phyloP scores from a whole-genome alignment of 257 asterid species.

The Hygrophila difformis region DNA sequence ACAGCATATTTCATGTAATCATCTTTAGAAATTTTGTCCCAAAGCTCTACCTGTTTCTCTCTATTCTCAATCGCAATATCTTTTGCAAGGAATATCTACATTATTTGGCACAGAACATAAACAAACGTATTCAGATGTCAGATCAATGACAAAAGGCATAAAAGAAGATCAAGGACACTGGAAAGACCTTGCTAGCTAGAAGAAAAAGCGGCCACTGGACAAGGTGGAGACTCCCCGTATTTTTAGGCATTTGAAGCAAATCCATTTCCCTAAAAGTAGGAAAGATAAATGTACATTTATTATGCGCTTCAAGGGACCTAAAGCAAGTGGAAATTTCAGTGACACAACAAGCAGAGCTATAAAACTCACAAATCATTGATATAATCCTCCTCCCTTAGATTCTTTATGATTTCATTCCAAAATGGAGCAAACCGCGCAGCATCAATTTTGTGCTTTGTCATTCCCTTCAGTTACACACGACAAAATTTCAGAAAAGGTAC shows the following conservation, averaged over 20 bases:
- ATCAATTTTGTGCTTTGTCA: constrained; percentile 55
- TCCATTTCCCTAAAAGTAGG: constrained; percentile 68
- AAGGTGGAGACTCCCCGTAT: constrained; percentile 51
- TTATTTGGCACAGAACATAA: constrained; percentile 8
- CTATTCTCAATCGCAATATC: constrained; percentile 78
- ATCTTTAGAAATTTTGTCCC: constrained; percentile 91
- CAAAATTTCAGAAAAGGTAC: constrained; percentile 14
- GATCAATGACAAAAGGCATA: constrained; percentile 15
- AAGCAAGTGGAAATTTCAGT: constrained; percentile 1
- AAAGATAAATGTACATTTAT: constrained; percentile 17
- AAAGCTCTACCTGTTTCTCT: constrained; percentile 80
- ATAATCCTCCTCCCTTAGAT: constrained; percentile 94
- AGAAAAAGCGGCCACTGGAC: constrained; percentile 99
- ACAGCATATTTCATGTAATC: constrained; percentile 97
- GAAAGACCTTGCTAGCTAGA: constrained; percentile 81
- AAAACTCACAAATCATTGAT: constrained; percentile 59
- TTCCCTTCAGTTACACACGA: constrained; percentile 35
- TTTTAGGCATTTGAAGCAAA: constrained; percentile 86
- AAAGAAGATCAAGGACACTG: constrained; percentile 12
- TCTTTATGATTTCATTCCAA: constrained; percentile 88
- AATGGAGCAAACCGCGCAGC: constrained; percentile 94
- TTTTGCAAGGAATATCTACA: constrained; percentile 81
- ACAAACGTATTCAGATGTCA: constrained; percentile 9
- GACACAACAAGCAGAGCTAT: constrained; percentile 1
- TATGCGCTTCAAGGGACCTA: constrained; percentile 8